These are phyloP conservation scores for Colletotrichum sp. DNA, from an alignment of 2,329 filamentous ascomycete species.

Conservation along the genomic window DNA sequence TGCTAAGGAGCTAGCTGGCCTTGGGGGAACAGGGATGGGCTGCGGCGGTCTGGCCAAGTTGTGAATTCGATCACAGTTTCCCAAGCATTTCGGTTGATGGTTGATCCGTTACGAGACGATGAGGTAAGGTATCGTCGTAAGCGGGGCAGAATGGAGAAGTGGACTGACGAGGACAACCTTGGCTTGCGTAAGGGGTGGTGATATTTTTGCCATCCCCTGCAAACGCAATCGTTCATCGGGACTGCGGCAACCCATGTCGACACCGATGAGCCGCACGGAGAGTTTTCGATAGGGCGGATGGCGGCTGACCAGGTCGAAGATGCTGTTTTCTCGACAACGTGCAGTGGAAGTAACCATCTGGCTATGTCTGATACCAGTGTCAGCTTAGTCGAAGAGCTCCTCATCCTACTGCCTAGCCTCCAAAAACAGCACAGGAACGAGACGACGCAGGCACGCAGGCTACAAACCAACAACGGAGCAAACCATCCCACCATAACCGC, in stretches of 20 bases:
- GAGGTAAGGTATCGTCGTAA: slow-evolving; percentile 1
- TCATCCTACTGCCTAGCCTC: neutral
- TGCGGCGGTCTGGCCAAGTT: neutral
- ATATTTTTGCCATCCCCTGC: slow-evolving; percentile 3
- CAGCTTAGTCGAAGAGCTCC: neutral
- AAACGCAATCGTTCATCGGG: neutral
- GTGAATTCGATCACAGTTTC: neutral
- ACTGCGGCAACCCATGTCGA: neutral
- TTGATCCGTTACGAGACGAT: neutral
- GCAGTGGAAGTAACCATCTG: neutral
- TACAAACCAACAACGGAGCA: neutral
- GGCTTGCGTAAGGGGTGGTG: slow-evolving; percentile 20
- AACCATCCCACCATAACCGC: neutral
- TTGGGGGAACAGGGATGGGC: neutral
- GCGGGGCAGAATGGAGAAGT: neutral
- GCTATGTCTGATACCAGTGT: neutral
- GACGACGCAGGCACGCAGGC: neutral
- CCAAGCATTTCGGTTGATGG: neutral
- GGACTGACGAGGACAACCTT: slow-evolving; percentile 14
- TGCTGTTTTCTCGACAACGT: neutral
- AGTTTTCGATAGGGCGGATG: neutral
- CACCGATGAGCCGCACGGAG: neutral
- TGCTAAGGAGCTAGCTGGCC: neutral
- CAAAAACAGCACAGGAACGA: neutral
- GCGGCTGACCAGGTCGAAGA: neutral